These are phyloP conservation scores for Gloeopeniophorella convolvens DNA, from an alignment of 768 basidiomycete genomes.

Conservation along the genomic window DNA sequence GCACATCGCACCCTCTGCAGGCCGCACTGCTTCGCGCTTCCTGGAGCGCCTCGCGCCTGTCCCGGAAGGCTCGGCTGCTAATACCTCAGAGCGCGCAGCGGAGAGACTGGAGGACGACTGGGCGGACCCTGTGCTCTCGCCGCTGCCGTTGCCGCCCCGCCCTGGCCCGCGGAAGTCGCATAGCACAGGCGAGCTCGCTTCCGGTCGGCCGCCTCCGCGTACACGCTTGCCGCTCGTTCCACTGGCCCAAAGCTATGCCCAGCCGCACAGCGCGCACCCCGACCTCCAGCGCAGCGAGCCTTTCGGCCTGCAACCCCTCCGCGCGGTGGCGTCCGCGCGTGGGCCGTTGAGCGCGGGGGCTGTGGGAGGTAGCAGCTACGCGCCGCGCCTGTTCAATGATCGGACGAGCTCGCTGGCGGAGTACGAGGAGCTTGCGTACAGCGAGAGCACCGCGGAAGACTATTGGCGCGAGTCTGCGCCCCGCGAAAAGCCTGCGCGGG, in stretches of 20 bases:
- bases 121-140: neutral
- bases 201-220: neutral
- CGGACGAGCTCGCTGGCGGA: neutral
- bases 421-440: neutral
- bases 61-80: neutral
- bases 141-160: neutral
- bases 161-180: constrained; percentile 9
- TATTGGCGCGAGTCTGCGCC: neutral
- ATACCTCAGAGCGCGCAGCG: neutral
- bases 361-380: neutral
- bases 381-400: neutral
- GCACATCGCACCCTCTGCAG: neutral
- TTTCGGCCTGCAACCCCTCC: neutral
- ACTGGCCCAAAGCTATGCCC: neutral
- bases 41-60: neutral
- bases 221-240: neutral
- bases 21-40: neutral
- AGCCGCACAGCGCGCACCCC: neutral
- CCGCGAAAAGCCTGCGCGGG: neutral
- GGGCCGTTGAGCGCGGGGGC: neutral
- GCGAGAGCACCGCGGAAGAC: neutral
- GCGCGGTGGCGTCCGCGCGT: neutral
- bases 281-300: neutral
- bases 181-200: constrained; percentile 10
- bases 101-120: neutral